Conservation (phyloP, 495 filamentous ascomycete genomes). For the Pseudevernia furfuracea region DNA sequence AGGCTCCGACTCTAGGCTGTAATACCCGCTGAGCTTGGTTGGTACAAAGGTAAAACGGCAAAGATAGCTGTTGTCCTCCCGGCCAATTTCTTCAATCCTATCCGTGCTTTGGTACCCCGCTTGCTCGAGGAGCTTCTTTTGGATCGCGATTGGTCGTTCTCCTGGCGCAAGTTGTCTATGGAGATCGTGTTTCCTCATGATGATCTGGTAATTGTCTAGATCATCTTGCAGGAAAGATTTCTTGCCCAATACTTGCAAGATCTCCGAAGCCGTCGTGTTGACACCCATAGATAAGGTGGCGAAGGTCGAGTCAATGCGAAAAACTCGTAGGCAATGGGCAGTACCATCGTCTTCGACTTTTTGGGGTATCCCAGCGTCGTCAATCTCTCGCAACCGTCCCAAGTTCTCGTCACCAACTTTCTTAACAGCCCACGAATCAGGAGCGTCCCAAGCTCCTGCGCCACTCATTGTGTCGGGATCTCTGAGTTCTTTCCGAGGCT, state of each 20-base stretch:
- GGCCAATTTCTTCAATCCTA: constrained; percentile 85
- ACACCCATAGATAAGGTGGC: constrained; percentile 76
- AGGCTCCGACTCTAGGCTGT: constrained; percentile 64
- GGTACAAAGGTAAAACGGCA: constrained; percentile 93
- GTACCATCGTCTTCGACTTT: constrained; percentile 56
- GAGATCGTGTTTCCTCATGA: constrained; percentile 89
- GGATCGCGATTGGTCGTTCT: constrained; percentile 83
- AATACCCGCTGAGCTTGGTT: constrained; percentile 74
- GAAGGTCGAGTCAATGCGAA: constrained; percentile 87
- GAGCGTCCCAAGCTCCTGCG: constrained; percentile 66
- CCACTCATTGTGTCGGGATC: constrained; percentile 28
- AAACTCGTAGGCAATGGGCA: constrained; percentile 90
- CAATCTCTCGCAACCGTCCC: constrained; percentile 50
- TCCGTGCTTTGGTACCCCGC: constrained; percentile 86
- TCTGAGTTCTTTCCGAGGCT: constrained; percentile 29
- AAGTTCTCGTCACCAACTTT: constrained; percentile 58
- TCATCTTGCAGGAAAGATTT: constrained; percentile 89
- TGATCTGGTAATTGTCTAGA: constrained; percentile 86
- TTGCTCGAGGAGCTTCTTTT: constrained; percentile 86
- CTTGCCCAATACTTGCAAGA: constrained; percentile 74
- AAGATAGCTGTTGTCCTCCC: constrained; percentile 95
- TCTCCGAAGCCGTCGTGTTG: constrained; percentile 74
- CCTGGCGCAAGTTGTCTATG: constrained; percentile 66
- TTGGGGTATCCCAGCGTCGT: constrained; percentile 47
- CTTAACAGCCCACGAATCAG: constrained; percentile 88